Evolutionary conservation across 306 rosid genomes (phyloP).

Genomic region (Rosa chinensis): DNA sequence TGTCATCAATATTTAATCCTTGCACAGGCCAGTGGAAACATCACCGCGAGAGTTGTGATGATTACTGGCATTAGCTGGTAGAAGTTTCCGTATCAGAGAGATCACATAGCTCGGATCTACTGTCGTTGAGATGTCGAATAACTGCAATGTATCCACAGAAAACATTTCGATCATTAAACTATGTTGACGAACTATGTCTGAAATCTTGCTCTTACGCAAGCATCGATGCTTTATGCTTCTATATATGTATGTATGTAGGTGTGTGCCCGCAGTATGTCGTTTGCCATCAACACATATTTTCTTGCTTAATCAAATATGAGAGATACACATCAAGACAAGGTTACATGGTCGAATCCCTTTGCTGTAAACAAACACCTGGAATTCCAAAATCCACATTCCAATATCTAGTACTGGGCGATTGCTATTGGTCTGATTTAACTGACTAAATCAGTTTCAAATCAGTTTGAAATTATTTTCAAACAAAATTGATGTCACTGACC

Average conservation of each 20-base stretch:
- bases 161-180: background rate
- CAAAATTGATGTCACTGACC: too few relatives aligned
- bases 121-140: conserved; percentile 83
- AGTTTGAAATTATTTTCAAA: too few relatives aligned
- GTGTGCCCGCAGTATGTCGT: background rate
- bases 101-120: conserved; percentile 91
- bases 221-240: too few relatives aligned
- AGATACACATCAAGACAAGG: background rate
- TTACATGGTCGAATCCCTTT: background rate
- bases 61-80: conserved; percentile 45
- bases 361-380: background rate
- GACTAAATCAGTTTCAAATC: background rate
- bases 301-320: background rate
- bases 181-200: background rate
- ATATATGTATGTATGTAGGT: too few relatives aligned
- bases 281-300: background rate
- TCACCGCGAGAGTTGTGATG: conserved; percentile 16
- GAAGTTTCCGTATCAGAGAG: conserved; percentile 79
- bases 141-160: conserved; percentile 43
- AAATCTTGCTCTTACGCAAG: background rate
- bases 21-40: conserved; percentile 23
- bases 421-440: background rate
- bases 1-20: conserved; percentile 13
- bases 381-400: background rate
- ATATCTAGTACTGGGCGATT: background rate